Percentiles rank a stretch among this genome's conserved stretches.
These are phyloP conservation scores for Cercospora citrullina DNA, from an alignment of 2,329 filamentous ascomycete species.

Conservation along the genomic window DNA sequence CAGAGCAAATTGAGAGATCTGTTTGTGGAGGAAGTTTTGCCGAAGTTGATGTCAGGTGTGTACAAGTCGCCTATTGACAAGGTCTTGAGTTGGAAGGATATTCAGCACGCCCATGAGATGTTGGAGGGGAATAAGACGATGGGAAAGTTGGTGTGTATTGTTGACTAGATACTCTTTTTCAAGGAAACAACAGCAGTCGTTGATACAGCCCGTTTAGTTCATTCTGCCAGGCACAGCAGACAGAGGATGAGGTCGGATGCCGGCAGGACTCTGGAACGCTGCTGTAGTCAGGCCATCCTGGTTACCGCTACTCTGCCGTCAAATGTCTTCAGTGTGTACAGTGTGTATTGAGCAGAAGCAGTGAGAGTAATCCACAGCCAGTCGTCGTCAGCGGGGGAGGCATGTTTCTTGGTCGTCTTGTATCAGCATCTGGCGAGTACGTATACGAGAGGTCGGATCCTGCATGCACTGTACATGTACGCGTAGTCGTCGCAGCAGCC, in stretches of 20 bases:
- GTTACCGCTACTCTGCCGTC: background rate
- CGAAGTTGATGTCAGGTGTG: slow-evolving; percentile 18
- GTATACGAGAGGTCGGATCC: background rate
- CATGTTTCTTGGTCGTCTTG: background rate
- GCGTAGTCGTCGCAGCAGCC: background rate
- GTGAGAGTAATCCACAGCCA: background rate
- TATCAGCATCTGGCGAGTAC: background rate
- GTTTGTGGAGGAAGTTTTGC: slow-evolving; percentile 20
- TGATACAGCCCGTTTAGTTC: background rate
- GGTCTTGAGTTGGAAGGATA: slow-evolving; percentile 15
- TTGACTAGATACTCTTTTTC: slow-evolving; percentile 2
- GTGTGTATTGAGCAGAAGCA: background rate
- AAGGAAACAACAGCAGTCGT: background rate
- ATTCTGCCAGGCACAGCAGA: background rate
- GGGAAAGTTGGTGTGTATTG: slow-evolving; percentile 23
- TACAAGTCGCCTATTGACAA: slow-evolving; percentile 17
- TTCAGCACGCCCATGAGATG: slow-evolving; percentile 20
- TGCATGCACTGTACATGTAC: background rate
- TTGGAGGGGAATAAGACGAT: slow-evolving; percentile 22
- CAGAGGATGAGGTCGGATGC: background rate
- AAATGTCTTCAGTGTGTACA: background rate
- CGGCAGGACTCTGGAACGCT: background rate
- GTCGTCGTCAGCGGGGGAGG: background rate
- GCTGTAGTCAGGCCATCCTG: background rate
- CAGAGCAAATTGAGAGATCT: slow-evolving; percentile 22